phyloP scores from a whole-genome alignment of 495 filamentous ascomycete genomes.

The Talaromyces wortmannii region DNA sequence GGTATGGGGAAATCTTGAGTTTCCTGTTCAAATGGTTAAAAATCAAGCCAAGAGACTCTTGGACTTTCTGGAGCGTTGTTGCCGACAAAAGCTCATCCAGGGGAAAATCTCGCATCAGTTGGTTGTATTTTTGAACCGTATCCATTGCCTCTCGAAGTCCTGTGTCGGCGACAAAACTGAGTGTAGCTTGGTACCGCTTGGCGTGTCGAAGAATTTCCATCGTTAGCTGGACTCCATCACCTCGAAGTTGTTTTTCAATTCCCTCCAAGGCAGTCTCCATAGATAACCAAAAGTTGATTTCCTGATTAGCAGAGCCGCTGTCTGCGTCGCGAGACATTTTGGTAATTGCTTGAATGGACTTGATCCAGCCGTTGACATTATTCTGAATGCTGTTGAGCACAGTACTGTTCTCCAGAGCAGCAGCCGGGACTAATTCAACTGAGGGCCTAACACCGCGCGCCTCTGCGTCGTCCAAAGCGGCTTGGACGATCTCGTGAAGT shows the following conservation, averaged over 20 bases:
- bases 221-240: constrained; percentile 85
- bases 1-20: constrained; percentile 88
- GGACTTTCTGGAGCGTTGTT: constrained; percentile 81
- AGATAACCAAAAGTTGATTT: constrained; percentile 97
- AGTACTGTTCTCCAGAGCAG: constrained; percentile 70
- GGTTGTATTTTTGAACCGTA: constrained; percentile 95
- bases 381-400: constrained; percentile 93
- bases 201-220: constrained; percentile 91
- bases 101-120: constrained; percentile 96
- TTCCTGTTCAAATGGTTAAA: constrained; percentile 96
- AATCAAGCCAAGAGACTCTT: constrained; percentile 79
- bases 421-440: constrained; percentile 66
- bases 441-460: constrained; percentile 56
- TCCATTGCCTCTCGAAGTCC: constrained; percentile 92
- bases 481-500: constrained; percentile 80
- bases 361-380: constrained; percentile 93
- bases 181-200: constrained; percentile 92
- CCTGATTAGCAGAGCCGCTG: constrained; percentile 85
- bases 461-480: constrained; percentile 68
- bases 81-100: constrained; percentile 91
- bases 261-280: constrained; percentile 88
- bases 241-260: constrained; percentile 79
- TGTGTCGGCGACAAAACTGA: constrained; percentile 93
- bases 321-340: constrained; percentile 85
- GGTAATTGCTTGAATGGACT: constrained; percentile 95